These are phyloP conservation scores for Fusarium austroafricanum DNA, from an alignment of 2,329 filamentous ascomycete genomes.

Conservation along the genomic window DNA sequence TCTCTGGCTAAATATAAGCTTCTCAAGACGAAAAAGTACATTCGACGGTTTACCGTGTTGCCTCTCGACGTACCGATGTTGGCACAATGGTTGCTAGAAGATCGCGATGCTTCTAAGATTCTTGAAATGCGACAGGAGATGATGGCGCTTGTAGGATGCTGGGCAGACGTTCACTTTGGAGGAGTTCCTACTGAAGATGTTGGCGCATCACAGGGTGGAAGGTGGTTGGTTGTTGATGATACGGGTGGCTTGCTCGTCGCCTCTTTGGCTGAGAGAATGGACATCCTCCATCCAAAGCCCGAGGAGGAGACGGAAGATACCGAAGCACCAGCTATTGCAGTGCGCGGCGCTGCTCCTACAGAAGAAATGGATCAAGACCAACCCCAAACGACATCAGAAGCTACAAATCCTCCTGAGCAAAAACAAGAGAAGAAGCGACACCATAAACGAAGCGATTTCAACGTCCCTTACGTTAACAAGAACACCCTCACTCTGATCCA, in stretches of 20 bases:
- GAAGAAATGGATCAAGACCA: constrained; percentile 16
- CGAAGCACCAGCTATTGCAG: neutral
- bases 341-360: neutral
- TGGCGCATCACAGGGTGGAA: constrained; percentile 51
- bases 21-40: constrained; percentile 92
- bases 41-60: constrained; percentile 85
- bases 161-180: constrained; percentile 85
- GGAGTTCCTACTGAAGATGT: constrained; percentile 45
- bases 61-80: constrained; percentile 84
- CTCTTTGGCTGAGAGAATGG: constrained; percentile 89
- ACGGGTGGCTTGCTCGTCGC: constrained; percentile 85
- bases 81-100: constrained; percentile 80
- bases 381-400: constrained; percentile 16
- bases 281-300: constrained; percentile 71
- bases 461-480: constrained; percentile 73
- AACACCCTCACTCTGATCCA: constrained; percentile 88
- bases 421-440: constrained; percentile 44
- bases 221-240: constrained; percentile 89
- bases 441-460: constrained; percentile 61
- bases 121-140: constrained; percentile 89
- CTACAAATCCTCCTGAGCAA: constrained; percentile 15
- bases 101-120: constrained; percentile 83
- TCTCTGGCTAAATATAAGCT: constrained; percentile 96
- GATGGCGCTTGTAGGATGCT: constrained; percentile 83
- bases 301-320: constrained; percentile 40